phyloP scores from a whole-genome alignment of 1,284 basidiomycete species.

The Pseudozyma sp. region DNA sequence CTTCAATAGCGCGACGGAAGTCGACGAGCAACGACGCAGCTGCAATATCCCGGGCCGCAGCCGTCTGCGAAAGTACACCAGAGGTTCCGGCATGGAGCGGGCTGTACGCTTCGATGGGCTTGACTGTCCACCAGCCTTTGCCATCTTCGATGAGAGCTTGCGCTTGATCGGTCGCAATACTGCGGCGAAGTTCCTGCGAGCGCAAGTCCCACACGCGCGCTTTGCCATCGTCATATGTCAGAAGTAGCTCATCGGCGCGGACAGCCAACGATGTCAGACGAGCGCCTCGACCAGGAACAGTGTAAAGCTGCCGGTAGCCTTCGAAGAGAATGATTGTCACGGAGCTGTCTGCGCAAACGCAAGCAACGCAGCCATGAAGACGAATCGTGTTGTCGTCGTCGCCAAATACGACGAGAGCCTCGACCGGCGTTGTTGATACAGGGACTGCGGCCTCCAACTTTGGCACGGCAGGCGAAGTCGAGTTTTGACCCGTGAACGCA shows the following conservation, averaged over 20 bases:
- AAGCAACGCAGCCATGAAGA: conserved; percentile 79
- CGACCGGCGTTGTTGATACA: conserved; percentile 77
- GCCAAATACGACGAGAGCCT: conserved; percentile 74
- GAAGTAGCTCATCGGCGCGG: conserved; percentile 78
- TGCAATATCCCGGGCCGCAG: conserved; percentile 36
- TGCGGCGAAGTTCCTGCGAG: conserved; percentile 85
- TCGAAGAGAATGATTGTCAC: conserved; percentile 82
- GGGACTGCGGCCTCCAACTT: conserved; percentile 78
- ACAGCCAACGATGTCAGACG: conserved; percentile 78
- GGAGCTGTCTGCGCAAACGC: conserved; percentile 82
- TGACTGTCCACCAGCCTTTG: conserved; percentile 50
- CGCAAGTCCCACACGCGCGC: conserved; percentile 90
- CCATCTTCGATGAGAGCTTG: conserved; percentile 77
- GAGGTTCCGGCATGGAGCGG: conserved; percentile 35
- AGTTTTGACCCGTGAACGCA: not conserved
- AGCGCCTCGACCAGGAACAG: conserved; percentile 78
- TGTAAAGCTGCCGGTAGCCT: conserved; percentile 76
- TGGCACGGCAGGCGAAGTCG: conserved; percentile 65
- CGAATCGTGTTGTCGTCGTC: conserved; percentile 73
- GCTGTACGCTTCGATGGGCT: conserved; percentile 32
- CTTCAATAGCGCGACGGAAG: conserved; percentile 60
- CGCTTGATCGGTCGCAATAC: conserved; percentile 81
- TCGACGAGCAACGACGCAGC: conserved; percentile 56
- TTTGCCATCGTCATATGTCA: conserved; percentile 81
- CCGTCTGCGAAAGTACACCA: conserved; percentile 52